These are phyloP conservation scores for Leccinum obscurum DNA, from an alignment of 768 basidiomycete species.

Conservation along the genomic window DNA sequence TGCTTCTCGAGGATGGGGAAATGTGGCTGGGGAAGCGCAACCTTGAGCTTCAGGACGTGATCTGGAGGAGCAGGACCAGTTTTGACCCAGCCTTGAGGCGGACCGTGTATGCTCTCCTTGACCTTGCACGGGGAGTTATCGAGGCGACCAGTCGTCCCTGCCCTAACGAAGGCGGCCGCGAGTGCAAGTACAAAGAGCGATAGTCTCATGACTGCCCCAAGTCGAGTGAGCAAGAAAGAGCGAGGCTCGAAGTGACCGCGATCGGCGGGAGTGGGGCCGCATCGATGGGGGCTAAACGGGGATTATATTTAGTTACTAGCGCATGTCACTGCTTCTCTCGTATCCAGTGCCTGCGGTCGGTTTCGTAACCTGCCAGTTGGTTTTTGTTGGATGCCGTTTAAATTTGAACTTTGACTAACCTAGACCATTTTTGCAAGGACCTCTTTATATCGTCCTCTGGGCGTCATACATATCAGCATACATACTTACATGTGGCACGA, in stretches of 20 bases:
- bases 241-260: background rate
- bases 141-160: conserved; percentile 1
- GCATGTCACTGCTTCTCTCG: too few species aligned
- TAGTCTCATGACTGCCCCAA: conserved; percentile 11
- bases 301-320: too few species aligned
- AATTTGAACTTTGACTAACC: too few species aligned
- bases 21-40: conserved; percentile 55
- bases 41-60: conserved; percentile 53
- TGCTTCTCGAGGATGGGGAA: conserved; percentile 51
- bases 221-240: background rate
- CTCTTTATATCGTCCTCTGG: too few species aligned
- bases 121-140: conserved; percentile 31
- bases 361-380: too few species aligned
- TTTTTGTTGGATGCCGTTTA: too few species aligned
- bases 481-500: too few species aligned
- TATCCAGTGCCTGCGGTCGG: too few species aligned
- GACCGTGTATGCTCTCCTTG: conserved; percentile 47
- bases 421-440: too few species aligned
- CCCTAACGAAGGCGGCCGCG: conserved; percentile 10
- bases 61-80: conserved; percentile 44
- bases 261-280: background rate
- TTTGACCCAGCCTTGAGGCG: conserved; percentile 51
- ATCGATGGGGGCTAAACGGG: background rate
- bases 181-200: conserved; percentile 14
- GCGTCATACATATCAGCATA: too few species aligned